Conservation (phyloP, 2,329 filamentous ascomycete species). For the Sarocladium oryzae region DNA sequence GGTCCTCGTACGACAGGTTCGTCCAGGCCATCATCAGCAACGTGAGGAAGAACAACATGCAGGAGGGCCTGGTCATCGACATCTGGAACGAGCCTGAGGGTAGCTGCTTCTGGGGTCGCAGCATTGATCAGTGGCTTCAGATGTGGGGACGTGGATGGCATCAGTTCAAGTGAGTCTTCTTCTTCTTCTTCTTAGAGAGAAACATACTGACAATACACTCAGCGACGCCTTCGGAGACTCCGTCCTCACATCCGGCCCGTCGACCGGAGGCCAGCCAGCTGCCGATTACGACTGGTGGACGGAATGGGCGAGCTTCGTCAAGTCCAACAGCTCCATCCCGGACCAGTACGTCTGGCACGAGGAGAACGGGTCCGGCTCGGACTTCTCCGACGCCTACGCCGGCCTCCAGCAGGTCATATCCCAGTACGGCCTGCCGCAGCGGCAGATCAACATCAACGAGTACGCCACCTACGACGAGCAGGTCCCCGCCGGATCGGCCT, state of each 20-base stretch:
- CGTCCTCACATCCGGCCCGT: constrained; percentile 30
- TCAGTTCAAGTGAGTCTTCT: background rate
- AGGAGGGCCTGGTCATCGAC: constrained; percentile 10
- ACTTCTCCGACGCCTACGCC: background rate
- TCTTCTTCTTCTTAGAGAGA: too few species aligned
- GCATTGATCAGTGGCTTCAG: constrained; percentile 11
- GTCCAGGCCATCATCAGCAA: constrained; percentile 6
- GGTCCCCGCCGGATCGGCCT: constrained; percentile 1
- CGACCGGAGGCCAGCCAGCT: constrained; percentile 25
- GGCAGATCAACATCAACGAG: constrained; percentile 11
- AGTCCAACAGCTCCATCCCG: constrained; percentile 29
- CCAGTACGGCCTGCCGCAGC: background rate
- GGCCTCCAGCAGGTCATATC: background rate
- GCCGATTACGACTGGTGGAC: constrained; percentile 33
- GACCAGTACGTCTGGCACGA: constrained; percentile 38
- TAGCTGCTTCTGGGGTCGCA: constrained; percentile 9
- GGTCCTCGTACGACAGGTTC: constrained; percentile 11
- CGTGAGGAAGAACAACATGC: constrained; percentile 1
- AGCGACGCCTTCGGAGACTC: background rate
- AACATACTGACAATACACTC: background rate
- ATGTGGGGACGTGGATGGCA: constrained; percentile 10
- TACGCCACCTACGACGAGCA: constrained; percentile 6
- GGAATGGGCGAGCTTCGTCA: constrained; percentile 26
- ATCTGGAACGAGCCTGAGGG: constrained; percentile 13
- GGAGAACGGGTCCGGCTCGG: background rate